Evolutionary conservation across 768 basidiomycete species (phyloP).

Genomic region (Mrakia gelida): DNA sequence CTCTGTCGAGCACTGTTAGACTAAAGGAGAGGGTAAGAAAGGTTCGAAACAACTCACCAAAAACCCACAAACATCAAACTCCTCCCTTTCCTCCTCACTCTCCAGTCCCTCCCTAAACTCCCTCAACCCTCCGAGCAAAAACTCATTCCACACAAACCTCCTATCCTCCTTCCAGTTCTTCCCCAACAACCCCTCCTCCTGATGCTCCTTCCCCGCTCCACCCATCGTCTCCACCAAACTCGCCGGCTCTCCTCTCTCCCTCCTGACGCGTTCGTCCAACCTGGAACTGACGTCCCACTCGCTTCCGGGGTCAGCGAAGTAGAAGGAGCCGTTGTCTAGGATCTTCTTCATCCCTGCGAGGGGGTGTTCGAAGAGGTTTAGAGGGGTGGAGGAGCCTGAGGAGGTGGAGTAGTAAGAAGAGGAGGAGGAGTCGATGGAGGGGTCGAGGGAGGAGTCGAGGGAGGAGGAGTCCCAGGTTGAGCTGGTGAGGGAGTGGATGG

Average conservation of each 20-base stretch:
- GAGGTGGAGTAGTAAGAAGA: slow-evolving; percentile 25
- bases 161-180: slow-evolving; percentile 58
- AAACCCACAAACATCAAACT: slow-evolving; percentile 78
- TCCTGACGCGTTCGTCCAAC: slow-evolving; percentile 62
- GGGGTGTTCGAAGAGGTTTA: slow-evolving; percentile 72
- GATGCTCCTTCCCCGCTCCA: slow-evolving; percentile 39
- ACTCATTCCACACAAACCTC: slow-evolving; percentile 93
- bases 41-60: slow-evolving; percentile 54
- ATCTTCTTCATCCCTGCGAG: slow-evolving; percentile 86
- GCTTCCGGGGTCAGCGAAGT: slow-evolving; percentile 69
- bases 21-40: not conserved
- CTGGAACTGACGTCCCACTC: slow-evolving; percentile 87
- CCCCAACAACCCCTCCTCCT: slow-evolving; percentile 40
- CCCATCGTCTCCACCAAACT: slow-evolving; percentile 13
- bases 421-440: slow-evolving; percentile 19
- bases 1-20: too few relatives aligned
- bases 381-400: slow-evolving; percentile 14
- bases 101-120: slow-evolving; percentile 76
- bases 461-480: slow-evolving; percentile 70
- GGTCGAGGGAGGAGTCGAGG: slow-evolving; percentile 22
- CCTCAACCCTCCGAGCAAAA: slow-evolving; percentile 76
- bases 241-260: slow-evolving; percentile 47
- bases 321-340: slow-evolving; percentile 85
- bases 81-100: slow-evolving; percentile 57
- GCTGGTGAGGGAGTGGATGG: slow-evolving; percentile 81